Base-by-base conservation (phyloP, 1,284 basidiomycete genomes). In the Pseudozyma sp. region DNA sequence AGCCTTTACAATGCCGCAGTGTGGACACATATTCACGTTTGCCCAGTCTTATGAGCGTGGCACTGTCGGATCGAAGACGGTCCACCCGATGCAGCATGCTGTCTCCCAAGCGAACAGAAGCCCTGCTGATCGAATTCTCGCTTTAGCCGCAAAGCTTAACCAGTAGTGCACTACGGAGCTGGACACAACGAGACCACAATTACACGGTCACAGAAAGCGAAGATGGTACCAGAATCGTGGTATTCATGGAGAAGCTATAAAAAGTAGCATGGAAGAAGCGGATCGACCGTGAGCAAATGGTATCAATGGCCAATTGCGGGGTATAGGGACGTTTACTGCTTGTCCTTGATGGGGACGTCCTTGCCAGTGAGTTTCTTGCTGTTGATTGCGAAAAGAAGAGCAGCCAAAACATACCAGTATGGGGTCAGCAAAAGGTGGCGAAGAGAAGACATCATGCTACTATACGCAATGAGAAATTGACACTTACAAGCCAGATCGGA, bases 331-430 rank as follows among this genome's bases (percentile, higher is more conserved):
- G 25, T 59, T 55, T 66, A 77, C 59, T 79, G 76, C 76, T 80
- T 80, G 70, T 80, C 78, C 63, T 72, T 59, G 70, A 80, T 80
- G 54, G 78, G 78, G 53, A 78, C 59, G 44, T 80, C 78, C 62
- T 77, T 77, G 63, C 77, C 78, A 48, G 77, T 71, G 36, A 77
- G 59, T 70, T 78, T 78, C 74, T 80, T 80, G 69, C 76, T 75
- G 60, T 64, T 38, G 21, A 34, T 9, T 34, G 10, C 16, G 38
- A 43, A 39, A 19, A 7, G 21, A 25, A 19, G 12, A 39, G 8
- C 19, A 51, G 8, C 6, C 18, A 51, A 51, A 34, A 11, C 21
- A 38, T 16, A 43, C 36, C 3, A 42, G 18, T 21, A 3, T 44
- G 43, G 16, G 9, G 52, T 54, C 16, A 54, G 25, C 34, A 54